Conservation (phyloP, 192 early-diverging fungal genomes). For the Funneliformis geosporum region DNA sequence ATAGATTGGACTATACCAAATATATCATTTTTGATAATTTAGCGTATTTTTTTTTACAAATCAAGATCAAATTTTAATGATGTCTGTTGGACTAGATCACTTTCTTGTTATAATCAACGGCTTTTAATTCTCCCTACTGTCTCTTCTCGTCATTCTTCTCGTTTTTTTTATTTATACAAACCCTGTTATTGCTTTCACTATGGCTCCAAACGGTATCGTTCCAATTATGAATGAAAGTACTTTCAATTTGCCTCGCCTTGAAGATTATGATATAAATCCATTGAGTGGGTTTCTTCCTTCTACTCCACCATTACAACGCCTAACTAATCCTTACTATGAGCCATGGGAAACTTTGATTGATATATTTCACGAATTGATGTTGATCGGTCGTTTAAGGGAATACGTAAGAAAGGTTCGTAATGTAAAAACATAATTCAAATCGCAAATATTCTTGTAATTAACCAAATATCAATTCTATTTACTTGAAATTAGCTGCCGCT, state of each 20-base stretch:
- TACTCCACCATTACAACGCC: constrained; percentile 69
- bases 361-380: constrained; percentile 70
- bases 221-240: background rate
- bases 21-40: background rate
- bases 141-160: background rate
- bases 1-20: background rate
- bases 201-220: background rate
- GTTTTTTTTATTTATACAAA: background rate
- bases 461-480: background rate
- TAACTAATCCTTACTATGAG: constrained; percentile 77
- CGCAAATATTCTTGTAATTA: background rate
- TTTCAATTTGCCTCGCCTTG: constrained; percentile 45
- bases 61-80: background rate
- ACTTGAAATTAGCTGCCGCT: constrained; percentile 68
- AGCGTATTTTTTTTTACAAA: background rate
- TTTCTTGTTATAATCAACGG: background rate
- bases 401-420: constrained; percentile 65
- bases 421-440: background rate
- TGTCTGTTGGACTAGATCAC: background rate
- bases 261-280: constrained; percentile 83
- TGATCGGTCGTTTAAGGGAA: constrained; percentile 69
- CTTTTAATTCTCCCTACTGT: background rate
- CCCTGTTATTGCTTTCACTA: background rate
- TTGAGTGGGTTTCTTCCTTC: constrained; percentile 84
- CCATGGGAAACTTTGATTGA: constrained; percentile 88